Evolutionary conservation across 2,329 filamentous ascomycete genomes (phyloP).

Genomic region (Alternaria ventricosa): DNA sequence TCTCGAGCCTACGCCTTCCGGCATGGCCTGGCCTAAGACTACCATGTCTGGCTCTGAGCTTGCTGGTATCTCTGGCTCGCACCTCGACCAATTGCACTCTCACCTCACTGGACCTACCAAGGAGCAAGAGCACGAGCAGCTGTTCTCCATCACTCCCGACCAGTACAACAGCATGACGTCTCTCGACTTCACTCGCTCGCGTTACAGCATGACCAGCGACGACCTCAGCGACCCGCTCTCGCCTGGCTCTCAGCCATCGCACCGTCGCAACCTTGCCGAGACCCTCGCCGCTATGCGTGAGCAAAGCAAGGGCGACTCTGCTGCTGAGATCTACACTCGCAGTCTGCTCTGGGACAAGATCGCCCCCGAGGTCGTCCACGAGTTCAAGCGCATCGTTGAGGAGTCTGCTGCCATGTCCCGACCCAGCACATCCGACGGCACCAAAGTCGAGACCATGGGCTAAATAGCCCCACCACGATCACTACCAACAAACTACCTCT

Average conservation of each 20-base stretch:
- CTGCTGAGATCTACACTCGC: slow-evolving; percentile 89
- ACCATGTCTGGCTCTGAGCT: slow-evolving; percentile 47
- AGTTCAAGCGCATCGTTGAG: slow-evolving; percentile 90
- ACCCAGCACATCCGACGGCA: slow-evolving; percentile 42
- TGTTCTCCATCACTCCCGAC: slow-evolving; percentile 82
- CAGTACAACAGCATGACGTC: slow-evolving; percentile 88
- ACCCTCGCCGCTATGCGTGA: slow-evolving; percentile 79
- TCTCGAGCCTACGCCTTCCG: slow-evolving; percentile 49
- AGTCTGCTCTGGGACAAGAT: slow-evolving; percentile 95
- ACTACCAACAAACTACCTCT: slow-evolving; percentile 19
- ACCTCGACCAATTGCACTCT: slow-evolving; percentile 51
- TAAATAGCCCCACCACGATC: slow-evolving; percentile 20
- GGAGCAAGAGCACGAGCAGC: slow-evolving; percentile 85
- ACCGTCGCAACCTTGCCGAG: slow-evolving; percentile 78
- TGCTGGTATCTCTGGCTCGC: slow-evolving; percentile 44
- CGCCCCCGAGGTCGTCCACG: slow-evolving; percentile 86
- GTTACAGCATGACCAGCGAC: slow-evolving; percentile 58
- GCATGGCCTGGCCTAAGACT: slow-evolving; percentile 46
- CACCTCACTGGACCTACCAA: slow-evolving; percentile 68
- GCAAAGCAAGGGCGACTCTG: slow-evolving; percentile 70
- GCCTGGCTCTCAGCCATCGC: slow-evolving; percentile 55
- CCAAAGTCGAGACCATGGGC: slow-evolving; percentile 39
- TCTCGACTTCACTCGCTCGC: slow-evolving; percentile 68
- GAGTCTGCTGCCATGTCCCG: slow-evolving; percentile 63
- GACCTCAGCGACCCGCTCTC: slow-evolving; percentile 47